Evolutionary conservation across 2,329 filamentous ascomycete species (phyloP), one percentile per base, ranked within the genome.

Genomic region (Zasmidium angulare): DNA sequence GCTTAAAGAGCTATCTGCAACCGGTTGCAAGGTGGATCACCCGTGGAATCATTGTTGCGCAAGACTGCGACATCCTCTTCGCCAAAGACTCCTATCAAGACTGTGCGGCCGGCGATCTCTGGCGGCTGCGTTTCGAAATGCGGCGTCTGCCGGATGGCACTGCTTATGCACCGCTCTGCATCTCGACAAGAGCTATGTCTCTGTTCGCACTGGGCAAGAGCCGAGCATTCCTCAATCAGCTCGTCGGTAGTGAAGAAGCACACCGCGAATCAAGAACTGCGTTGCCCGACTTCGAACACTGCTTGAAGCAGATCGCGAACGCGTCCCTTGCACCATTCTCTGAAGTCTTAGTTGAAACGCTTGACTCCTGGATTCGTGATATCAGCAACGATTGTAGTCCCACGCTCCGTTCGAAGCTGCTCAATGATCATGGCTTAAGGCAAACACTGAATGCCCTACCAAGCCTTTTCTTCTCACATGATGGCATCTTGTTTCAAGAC

Each of bases 131-230:
- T 67, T 97, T 87, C 72, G 79, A 82, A 21, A 78, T 97, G 14
- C 84, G 87, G 23, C 80, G 78, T 12, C 85, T 86, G 0, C 74
- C 81, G 2, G 79, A 85, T 46, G 86, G 87, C 17, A 76, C 77
- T 1, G 73, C 92, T 1, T 86, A 89, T 66, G 87, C 88, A 0
- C 93, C 93, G 0, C 81, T 77, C 2, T 97, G 96, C 64, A 80
- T 97, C 3, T 84, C 87, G 43, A 82, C 87, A 1, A 84, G 87
- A 1, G 86, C 85, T 0, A 77, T 79, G 22, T 89, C 87, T 62
- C 91, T 97, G 40, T 93, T 96, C 68, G 91, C 88, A 1, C 88
- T 91, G 1, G 93, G 93, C 0, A 97, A 97, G 75, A 96, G 89
- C 67, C 87, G 95, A 56, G 85, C 95, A 1, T 89, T 97, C 48